Percentiles rank a stretch among this genome's conserved stretches.
Conservation (phyloP, 192 early-diverging fungal species). For the Entomortierella lignicola region DNA sequence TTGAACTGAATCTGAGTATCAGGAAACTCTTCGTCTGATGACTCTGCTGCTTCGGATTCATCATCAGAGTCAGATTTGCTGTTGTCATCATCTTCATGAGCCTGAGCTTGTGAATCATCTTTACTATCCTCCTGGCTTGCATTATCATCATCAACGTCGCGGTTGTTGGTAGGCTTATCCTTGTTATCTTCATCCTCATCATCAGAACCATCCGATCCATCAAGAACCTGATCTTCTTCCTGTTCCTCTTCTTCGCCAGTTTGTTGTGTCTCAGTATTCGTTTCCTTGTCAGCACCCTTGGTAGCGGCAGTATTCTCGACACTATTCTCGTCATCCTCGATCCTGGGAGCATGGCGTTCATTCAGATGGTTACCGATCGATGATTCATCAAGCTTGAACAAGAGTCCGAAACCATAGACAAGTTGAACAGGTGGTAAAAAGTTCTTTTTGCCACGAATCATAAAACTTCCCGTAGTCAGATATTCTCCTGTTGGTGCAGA, state of each 20-base stretch:
- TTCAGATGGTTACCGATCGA: conserved; percentile 80
- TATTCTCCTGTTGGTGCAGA: conserved; percentile 93
- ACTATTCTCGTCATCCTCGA: conserved; percentile 49
- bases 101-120: conserved; percentile 1
- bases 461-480: conserved; percentile 90
- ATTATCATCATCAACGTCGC: conserved; percentile 9
- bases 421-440: conserved; percentile 93
- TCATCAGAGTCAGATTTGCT: conserved; percentile 40
- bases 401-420: conserved; percentile 95
- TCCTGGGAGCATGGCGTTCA: conserved; percentile 66
- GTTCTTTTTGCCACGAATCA: conserved; percentile 95
- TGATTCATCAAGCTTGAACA: conserved; percentile 91
- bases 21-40: conserved; percentile 63
- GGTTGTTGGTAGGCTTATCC: conserved; percentile 8
- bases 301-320: conserved; percentile 2
- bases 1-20: conserved; percentile 61
- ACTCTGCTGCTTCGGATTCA: conserved; percentile 48
- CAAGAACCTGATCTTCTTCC: conserved; percentile 27
- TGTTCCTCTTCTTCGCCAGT: conserved; percentile 11
- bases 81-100: conserved; percentile 16
- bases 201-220: conserved; percentile 35
- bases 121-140: conserved; percentile 1
- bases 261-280: not conserved
- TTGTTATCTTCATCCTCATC: conserved; percentile 37
- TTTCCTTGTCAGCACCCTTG: not conserved